These are phyloP conservation scores for Spirogloea muscicola DNA, from an alignment of 139 green algal genomes.

Conservation along the genomic window DNA sequence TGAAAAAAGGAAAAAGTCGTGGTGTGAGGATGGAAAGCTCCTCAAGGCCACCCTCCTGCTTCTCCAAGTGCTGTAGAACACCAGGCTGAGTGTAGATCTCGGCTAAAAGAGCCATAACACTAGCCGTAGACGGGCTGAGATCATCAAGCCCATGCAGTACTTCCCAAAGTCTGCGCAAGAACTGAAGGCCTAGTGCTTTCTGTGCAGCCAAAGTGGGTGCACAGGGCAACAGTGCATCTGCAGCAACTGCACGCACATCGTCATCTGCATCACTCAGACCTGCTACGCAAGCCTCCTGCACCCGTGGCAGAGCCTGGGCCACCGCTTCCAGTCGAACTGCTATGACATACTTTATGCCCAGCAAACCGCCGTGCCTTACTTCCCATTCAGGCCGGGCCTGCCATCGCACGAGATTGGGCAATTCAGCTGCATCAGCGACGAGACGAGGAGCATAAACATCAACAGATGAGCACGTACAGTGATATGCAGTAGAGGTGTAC, in stretches of 20 bases:
- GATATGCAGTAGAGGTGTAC: not conserved
- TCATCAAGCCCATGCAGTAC: constrained; percentile 76
- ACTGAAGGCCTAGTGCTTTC: not conserved
- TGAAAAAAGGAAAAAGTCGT: too few species aligned
- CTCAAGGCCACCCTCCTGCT: too few species aligned
- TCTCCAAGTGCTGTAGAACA: too few species aligned
- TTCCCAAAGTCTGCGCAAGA: constrained; percentile 66
- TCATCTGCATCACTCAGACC: constrained; percentile 78
- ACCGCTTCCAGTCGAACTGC: constrained; percentile 54
- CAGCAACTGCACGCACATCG: constrained; percentile 85
- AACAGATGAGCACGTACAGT: too few species aligned
- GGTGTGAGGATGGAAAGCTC: too few species aligned
- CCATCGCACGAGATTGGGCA: too few species aligned
- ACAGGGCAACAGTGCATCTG: constrained; percentile 78
- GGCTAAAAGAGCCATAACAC: constrained; percentile 71
- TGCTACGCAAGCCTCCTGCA: constrained; percentile 57
- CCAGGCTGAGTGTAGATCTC: too few species aligned
- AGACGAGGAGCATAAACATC: too few species aligned
- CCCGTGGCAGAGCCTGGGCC: constrained; percentile 56
- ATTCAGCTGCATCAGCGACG: too few species aligned
- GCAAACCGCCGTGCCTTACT: constrained; percentile 70
- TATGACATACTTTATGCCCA: constrained; percentile 88
- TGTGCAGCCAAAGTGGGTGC: constrained; percentile 53
- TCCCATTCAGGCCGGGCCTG: constrained; percentile 50
- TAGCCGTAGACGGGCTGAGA: constrained; percentile 69